Conservation (phyloP, 495 filamentous ascomycete genomes). For the Neurospora pannonica region DNA sequence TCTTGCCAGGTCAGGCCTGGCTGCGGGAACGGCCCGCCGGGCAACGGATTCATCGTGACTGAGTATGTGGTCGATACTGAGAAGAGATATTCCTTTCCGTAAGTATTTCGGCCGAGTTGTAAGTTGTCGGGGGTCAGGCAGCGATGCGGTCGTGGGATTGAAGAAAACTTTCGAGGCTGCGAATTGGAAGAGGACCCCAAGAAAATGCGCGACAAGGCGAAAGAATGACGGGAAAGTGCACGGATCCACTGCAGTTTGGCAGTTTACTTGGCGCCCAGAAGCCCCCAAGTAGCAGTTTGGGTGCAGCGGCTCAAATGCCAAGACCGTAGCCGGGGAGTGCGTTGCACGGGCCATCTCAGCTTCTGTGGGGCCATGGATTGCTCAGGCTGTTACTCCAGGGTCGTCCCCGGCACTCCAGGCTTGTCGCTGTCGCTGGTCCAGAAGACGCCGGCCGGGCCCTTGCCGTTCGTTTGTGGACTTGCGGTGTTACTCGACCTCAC, state of each 20-base stretch:
- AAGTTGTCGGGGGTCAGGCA: background rate
- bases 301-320: background rate
- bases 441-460: background rate
- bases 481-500: background rate
- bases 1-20: slow-evolving; percentile 64
- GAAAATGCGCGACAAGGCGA: background rate
- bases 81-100: background rate
- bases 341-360: background rate
- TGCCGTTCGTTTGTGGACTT: background rate
- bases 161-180: background rate
- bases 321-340: background rate
- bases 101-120: background rate
- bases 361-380: background rate
- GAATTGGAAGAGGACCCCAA: background rate
- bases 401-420: background rate
- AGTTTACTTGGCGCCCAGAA: no score
- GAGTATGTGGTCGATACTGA: background rate
- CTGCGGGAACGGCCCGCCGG: slow-evolving; percentile 38
- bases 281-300: no score
- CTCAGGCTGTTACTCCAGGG: background rate
- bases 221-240: background rate
- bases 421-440: background rate
- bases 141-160: background rate
- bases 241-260: background rate
- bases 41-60: slow-evolving; percentile 54